Conservation (phyloP, 345 rosid species). For the Aquilaria malaccensis region DNA sequence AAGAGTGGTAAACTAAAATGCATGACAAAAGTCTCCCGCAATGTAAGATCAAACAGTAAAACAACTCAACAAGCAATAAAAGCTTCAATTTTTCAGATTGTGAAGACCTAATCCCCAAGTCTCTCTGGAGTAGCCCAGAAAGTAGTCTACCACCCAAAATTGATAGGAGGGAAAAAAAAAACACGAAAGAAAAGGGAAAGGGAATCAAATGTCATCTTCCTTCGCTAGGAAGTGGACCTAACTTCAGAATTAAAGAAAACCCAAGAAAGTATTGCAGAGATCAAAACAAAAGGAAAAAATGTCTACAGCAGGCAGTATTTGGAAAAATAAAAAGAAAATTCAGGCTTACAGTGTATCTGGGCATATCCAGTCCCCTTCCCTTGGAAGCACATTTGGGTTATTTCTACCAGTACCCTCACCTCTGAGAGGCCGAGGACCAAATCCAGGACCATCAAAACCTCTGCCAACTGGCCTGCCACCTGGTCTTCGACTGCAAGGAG, state of each 20-base stretch:
- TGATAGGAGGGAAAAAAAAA: not conserved
- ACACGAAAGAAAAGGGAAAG: not conserved
- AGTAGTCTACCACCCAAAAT: not conserved
- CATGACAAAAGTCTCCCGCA: too few relatives aligned
- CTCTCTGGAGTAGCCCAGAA: too few relatives aligned
- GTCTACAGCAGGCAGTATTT: too few relatives aligned
- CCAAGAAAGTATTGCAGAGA: not conserved
- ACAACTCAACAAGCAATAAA: too few relatives aligned
- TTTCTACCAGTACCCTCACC: conserved; percentile 46
- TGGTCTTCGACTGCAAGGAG: conserved; percentile 56
- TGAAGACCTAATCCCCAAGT: too few relatives aligned
- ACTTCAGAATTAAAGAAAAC: not conserved
- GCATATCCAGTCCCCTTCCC: conserved; percentile 95
- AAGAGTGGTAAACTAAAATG: too few relatives aligned
- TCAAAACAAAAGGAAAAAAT: not conserved
- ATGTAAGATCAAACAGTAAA: too few relatives aligned
- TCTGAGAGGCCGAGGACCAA: conserved; percentile 45
- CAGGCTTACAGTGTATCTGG: conserved; percentile 53
- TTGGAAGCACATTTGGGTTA: conserved; percentile 73
- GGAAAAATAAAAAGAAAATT: conserved; percentile 4
- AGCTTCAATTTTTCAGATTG: too few relatives aligned
- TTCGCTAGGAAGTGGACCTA: too few relatives aligned
- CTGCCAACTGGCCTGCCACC: conserved; percentile 56
- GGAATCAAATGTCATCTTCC: too few relatives aligned
- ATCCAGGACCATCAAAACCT: conserved; percentile 58